Base-by-base conservation (phyloP, 805 yeast species). In the Candida andamanensis region DNA sequence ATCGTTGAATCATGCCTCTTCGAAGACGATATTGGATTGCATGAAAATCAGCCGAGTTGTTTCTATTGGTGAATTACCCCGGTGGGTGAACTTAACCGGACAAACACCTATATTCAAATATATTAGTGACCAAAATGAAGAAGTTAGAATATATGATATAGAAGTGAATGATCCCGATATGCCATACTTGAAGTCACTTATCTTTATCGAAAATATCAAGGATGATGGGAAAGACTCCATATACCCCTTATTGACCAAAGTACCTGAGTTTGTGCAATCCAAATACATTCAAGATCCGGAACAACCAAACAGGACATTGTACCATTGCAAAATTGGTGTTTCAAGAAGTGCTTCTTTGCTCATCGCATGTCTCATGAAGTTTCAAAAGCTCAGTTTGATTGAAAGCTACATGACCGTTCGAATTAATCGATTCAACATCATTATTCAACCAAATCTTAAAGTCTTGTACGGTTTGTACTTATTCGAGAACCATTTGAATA, bases 271-370 rank as follows among this genome's bases (percentile, higher is more conserved):
- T 12, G 45, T 62, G 17, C 66, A 56, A 36, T 36, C 44, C n/a
- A 55, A 53, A 24, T 33, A 54, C 14, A 38, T 58, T 17, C 46
- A 44, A 9, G 36, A 45, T 16, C 55, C 56, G 6, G 30, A 34
- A 7, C 30, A 31, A 7, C 14, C 29, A 14, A 23, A 26, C 6
- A 41, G 42, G 24, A 47, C 59, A 1, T 39, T 63, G 33, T 52
- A 59, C 12, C 69, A 63, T 39, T 63, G 70, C 40, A 51, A 58
- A 17, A 63, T 63, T 26, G 70, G 70, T 0, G 70, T 63, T 12
- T 60, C 67, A 4, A 45, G 70, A 21, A 60, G 66, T n/a, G 70
- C 68, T 4, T 52, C 67, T 9, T 52, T 63, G 26, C 56, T 61
- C 4, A 52, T 63, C 27, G 68, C 69, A 2, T 53, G 56, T 32